Evolutionary conservation across 805 yeast species (phyloP), one percentile per base, ranked within the genome.

Genomic region (Yueomyces sinensis): DNA sequence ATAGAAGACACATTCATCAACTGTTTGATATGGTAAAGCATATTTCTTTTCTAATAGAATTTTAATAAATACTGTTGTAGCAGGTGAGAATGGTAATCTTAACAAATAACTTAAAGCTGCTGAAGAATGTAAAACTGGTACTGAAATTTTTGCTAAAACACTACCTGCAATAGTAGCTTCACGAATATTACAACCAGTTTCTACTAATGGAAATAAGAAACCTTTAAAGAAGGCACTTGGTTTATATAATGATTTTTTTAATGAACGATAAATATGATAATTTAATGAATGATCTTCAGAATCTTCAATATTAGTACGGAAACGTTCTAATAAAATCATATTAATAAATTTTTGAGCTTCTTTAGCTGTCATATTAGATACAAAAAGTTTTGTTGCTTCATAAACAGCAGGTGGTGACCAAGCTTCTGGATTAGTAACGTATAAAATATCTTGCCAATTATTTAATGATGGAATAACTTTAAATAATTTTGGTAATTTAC

Each of bases 201-300:
- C 93, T 14, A 86, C 82, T 38, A 91, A 65, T 17, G 96, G 97
- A 54, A 91, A 82, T 40, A 91, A 63, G 51, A 91, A 86, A 1
- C 98, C 99, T 59, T 86, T 89, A 70, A 89, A 91, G 52, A 89
- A 91, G 9, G 98, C 98, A 36, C 91, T 86, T 22, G 99, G 98
- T 58, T 91, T 91, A 66, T 91, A 91, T 36, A 93, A 68, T 0
- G 96, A 74, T 62, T 91, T 91, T 59, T 87, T 89, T 46, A 91
- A 62, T 0, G 98, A 76, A 50, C 95, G 74, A 58, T 91, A 91
- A 29, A 91, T 66, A 54, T 91, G 99, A 54, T 91, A 89, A 60
- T 93, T 89, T 43, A 91, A 68, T 27, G 72, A 74, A 49, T 81
- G 89, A 39, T 74, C 78, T 45, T 78, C 87, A 38, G 72, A 71